Evolutionary conservation across 139 green algal genomes (phyloP), one percentile per base, ranked within the genome.

Genomic region (Dunaliella sp.): DNA sequence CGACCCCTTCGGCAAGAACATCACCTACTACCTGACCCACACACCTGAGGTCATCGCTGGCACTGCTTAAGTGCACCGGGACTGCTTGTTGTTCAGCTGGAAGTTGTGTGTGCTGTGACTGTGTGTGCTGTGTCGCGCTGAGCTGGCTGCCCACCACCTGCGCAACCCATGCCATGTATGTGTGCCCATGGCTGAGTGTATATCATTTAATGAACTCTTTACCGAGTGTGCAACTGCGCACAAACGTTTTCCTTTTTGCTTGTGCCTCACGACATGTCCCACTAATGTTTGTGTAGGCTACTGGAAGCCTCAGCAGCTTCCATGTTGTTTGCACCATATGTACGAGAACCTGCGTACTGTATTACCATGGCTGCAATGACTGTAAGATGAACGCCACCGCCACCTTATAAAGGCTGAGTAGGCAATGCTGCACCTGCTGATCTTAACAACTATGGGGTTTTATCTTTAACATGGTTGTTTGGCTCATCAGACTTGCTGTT

Each of bases 1-100:
- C 90, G 88, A 93, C 89, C 92, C 92, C 72, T 93, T 92, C 93
- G 88, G 92, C 92, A 12, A 88, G 94, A 77, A 93, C 94, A 86
- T 89, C 86, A 89, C 86, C 81, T 93, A 92, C 90, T 91, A 87
- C 88, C 78, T 92, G 32, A 92, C 87, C 79, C 88, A 93, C 88
- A 84, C 88, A 77, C 79, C 89, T 2, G 90, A 88, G 83, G 83
- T 86, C 38, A 77, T 90, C 31, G 59, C 57, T 85, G 79, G 79
- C 79, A 83, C 79, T 73, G 79, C 79, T 36, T 83, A 83, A 83
- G n/a, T 31, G 38, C 25, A 3, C 77, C 33, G 3, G 30, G 48
- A 26, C 16, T 65, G 48, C 7, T 16, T 65, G 48, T 65, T 7
- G 7, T 65, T 65, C 7, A 26, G 48, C 16, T n/a, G n/a, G n/a